Conservation (phyloP, 2,329 filamentous ascomycete species). For the Exophiala phaeomuriformis region DNA sequence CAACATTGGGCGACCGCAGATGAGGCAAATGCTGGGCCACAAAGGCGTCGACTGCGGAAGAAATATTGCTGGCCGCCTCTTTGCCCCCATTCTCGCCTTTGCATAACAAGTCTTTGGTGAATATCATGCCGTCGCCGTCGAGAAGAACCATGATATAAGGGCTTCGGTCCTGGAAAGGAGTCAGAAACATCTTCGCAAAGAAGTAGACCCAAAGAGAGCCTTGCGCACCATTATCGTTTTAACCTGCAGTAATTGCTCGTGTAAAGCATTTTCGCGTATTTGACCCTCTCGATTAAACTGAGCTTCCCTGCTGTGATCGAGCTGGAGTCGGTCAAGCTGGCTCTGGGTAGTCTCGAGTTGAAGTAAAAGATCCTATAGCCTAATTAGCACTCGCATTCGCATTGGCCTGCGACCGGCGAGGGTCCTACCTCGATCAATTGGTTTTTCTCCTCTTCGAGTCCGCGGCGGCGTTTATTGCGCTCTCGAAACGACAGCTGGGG, state of each 20-base stretch:
- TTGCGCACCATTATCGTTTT: slow-evolving; percentile 41
- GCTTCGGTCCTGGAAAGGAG: slow-evolving; percentile 41
- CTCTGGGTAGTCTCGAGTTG: slow-evolving; percentile 40
- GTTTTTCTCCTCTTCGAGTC: slow-evolving; percentile 42
- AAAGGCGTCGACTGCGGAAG: slow-evolving; percentile 39
- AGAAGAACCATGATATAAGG: slow-evolving; percentile 49
- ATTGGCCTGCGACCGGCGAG: slow-evolving; percentile 1
- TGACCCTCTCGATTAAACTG: slow-evolving; percentile 44
- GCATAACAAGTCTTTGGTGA: slow-evolving; percentile 45
- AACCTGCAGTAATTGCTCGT: slow-evolving; percentile 40
- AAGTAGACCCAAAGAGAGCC: slow-evolving; percentile 1
- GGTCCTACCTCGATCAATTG: slow-evolving; percentile 41
- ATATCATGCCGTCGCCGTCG: slow-evolving; percentile 51
- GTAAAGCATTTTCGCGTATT: slow-evolving; percentile 41
- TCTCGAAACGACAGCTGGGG: slow-evolving; percentile 27
- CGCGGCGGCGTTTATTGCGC: slow-evolving; percentile 40
- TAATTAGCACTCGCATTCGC: background rate
- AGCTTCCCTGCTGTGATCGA: slow-evolving; percentile 43
- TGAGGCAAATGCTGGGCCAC: slow-evolving; percentile 36
- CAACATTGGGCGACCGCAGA: slow-evolving; percentile 42
- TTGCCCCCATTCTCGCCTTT: slow-evolving; percentile 48
- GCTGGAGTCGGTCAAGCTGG: slow-evolving; percentile 28
- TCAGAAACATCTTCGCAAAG: background rate
- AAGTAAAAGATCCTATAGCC: slow-evolving; percentile 39
- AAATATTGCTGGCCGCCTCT: slow-evolving; percentile 46